These are phyloP conservation scores for Rossbeevera mucosa DNA, from an alignment of 768 basidiomycete species.

Conservation along the genomic window DNA sequence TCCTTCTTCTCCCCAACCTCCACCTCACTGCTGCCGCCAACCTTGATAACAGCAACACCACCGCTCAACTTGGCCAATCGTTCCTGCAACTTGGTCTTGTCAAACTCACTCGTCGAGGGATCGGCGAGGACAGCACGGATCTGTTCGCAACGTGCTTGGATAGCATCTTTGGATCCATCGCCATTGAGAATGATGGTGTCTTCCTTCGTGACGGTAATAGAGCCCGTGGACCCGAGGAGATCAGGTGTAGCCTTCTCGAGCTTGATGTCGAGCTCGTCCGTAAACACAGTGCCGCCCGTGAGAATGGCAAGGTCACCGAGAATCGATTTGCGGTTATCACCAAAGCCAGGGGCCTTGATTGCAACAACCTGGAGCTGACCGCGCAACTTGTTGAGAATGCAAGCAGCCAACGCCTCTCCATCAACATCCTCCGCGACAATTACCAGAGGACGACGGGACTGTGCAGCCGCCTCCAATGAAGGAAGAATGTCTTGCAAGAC, in stretches of 20 bases:
- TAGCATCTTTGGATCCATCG: conserved; percentile 83
- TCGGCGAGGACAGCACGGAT: conserved; percentile 82
- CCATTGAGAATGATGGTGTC: conserved; percentile 97
- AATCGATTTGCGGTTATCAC: conserved; percentile 98
- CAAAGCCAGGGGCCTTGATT: conserved; percentile 97
- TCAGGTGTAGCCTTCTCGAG: conserved; percentile 87
- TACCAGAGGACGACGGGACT: conserved; percentile 83
- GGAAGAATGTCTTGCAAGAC: conserved; percentile 93
- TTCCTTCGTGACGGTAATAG: conserved; percentile 94
- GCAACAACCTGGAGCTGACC: conserved; percentile 93
- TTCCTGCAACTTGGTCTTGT: conserved; percentile 93
- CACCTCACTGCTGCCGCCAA: conserved; percentile 89
- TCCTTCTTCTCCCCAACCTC: conserved; percentile 99
- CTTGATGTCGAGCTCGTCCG: conserved; percentile 94
- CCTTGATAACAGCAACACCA: conserved; percentile 98
- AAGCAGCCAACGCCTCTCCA: conserved; percentile 95
- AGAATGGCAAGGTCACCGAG: conserved; percentile 96
- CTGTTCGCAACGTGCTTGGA: conserved; percentile 93
- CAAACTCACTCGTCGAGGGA: conserved; percentile 84
- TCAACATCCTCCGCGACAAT: conserved; percentile 98
- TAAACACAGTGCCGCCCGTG: conserved; percentile 97
- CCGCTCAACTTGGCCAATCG: conserved; percentile 94
- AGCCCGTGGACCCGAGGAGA: conserved; percentile 86
- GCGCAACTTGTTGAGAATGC: conserved; percentile 98
- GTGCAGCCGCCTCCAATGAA: conserved; percentile 74